A percentile compares a stretch with the other conserved stretches of the same genome.
phyloP scores from a whole-genome alignment of 2,329 filamentous ascomycete genomes.

The Sporothrix humicola region DNA sequence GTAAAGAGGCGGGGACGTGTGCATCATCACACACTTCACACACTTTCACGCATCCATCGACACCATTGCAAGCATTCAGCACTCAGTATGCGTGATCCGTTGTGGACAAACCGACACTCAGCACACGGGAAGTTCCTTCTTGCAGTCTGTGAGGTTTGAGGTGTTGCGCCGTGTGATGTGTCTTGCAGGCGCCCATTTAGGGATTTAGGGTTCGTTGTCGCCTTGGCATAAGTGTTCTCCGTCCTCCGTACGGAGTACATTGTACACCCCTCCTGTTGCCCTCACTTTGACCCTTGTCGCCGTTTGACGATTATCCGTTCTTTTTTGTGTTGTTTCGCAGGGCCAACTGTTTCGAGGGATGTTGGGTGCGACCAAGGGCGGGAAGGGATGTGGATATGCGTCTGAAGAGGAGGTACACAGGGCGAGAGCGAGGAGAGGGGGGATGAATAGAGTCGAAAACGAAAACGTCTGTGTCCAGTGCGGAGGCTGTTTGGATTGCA shows the following conservation, averaged over 20 bases:
- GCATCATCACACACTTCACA: background rate
- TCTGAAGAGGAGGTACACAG: background rate
- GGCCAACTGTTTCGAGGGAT: constrained; percentile 1
- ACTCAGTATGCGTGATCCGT: background rate
- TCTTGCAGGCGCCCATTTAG: constrained; percentile 7
- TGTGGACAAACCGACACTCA: background rate
- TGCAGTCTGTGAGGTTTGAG: constrained; percentile 2
- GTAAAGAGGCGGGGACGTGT: background rate
- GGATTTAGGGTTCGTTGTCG: constrained; percentile 6
- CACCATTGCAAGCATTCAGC: background rate
- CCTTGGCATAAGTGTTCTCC: background rate
- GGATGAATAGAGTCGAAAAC: background rate
- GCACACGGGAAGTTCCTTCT: constrained; percentile 8
- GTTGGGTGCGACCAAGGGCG: constrained; percentile 9
- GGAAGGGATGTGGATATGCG: constrained; percentile 9
- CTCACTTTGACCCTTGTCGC: background rate
- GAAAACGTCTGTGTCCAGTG: background rate
- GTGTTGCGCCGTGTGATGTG: constrained; percentile 17
- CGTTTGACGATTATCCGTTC: background rate
- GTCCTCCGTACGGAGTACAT: background rate
- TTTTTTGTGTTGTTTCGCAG: constrained; percentile 7
- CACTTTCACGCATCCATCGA: background rate
- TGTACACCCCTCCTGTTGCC: background rate
- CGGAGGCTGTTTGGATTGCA: background rate
- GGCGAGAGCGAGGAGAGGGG: background rate